These are phyloP conservation scores for Croton setiger DNA, from an alignment of 441 rosid genomes.

Conservation along the genomic window DNA sequence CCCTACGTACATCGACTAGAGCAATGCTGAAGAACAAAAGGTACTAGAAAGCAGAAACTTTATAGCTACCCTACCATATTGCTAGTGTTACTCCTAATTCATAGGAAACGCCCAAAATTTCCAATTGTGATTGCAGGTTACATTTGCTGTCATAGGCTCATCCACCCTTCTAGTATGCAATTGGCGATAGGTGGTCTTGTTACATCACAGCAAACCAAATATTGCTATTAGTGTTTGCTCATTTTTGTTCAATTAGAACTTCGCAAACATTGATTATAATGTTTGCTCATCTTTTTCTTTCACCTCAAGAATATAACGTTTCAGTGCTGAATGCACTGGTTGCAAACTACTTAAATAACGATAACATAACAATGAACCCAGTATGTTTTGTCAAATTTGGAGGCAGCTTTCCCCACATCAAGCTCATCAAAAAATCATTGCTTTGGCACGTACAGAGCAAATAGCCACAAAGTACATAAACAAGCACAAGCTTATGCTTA, in stretches of 20 bases:
- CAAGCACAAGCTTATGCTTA: not conserved
- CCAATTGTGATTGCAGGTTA: constrained; percentile 38
- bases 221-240: too few relatives aligned
- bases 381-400: too few relatives aligned
- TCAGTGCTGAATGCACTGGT: too few relatives aligned
- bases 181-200: constrained; percentile 31
- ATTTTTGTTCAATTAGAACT: too few relatives aligned
- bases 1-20: not conserved
- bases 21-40: not conserved
- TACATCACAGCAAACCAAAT: too few relatives aligned
- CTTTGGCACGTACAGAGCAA: not conserved
- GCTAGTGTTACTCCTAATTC: not conserved
- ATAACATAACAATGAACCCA: too few relatives aligned
- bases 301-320: too few relatives aligned
- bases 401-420: too few relatives aligned
- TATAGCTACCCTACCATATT: not conserved
- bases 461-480: not conserved
- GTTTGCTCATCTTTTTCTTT: too few relatives aligned
- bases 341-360: too few relatives aligned
- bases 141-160: constrained; percentile 42
- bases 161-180: constrained; percentile 41
- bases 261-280: too few relatives aligned
- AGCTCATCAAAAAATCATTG: too few relatives aligned
- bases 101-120: constrained; percentile 20
- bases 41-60: not conserved